Percentiles rank a stretch among this genome's conserved stretches.
Evolutionary conservation across 2,329 filamentous ascomycete genomes (phyloP).

Genomic region (Penicillium fuscoglaucum): DNA sequence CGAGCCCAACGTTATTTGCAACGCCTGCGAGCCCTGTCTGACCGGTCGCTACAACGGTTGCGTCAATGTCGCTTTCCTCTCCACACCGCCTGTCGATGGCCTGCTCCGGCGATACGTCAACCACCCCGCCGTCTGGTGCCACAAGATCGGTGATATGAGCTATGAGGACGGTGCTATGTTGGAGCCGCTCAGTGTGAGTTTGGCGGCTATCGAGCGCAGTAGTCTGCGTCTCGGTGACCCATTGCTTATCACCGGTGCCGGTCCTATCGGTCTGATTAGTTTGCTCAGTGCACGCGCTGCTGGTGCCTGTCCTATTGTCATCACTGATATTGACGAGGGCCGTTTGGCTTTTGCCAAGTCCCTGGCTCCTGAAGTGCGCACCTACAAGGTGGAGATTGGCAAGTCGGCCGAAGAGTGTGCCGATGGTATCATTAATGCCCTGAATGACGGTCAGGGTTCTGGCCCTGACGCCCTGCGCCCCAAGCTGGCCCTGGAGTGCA

Average conservation of each 20-base stretch:
- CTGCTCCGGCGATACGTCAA: slow-evolving; percentile 90
- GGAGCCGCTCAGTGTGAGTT: slow-evolving; percentile 84
- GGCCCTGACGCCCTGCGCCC: slow-evolving; percentile 67
- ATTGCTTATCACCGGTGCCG: slow-evolving; percentile 86
- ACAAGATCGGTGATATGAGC: slow-evolving; percentile 90
- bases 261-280: slow-evolving; percentile 89
- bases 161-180: slow-evolving; percentile 89
- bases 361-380: slow-evolving; percentile 74
- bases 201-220: slow-evolving; percentile 84
- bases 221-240: slow-evolving; percentile 80
- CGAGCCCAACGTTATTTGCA: slow-evolving; percentile 92
- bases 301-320: slow-evolving; percentile 85
- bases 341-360: slow-evolving; percentile 81
- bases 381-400: slow-evolving; percentile 57
- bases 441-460: slow-evolving; percentile 53
- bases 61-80: slow-evolving; percentile 80
- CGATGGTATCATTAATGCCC: slow-evolving; percentile 64
- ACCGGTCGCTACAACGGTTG: slow-evolving; percentile 96
- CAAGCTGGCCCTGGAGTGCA: slow-evolving; percentile 83
- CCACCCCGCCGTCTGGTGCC: slow-evolving; percentile 91
- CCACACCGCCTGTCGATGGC: slow-evolving; percentile 84
- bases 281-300: slow-evolving; percentile 81
- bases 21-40: slow-evolving; percentile 84
- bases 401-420: slow-evolving; percentile 68
- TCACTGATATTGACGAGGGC: slow-evolving; percentile 91